Evolutionary conservation across 2,329 filamentous ascomycete species (phyloP), one percentile per base, ranked within the genome.

Genomic region (Curvularia sp.): DNA sequence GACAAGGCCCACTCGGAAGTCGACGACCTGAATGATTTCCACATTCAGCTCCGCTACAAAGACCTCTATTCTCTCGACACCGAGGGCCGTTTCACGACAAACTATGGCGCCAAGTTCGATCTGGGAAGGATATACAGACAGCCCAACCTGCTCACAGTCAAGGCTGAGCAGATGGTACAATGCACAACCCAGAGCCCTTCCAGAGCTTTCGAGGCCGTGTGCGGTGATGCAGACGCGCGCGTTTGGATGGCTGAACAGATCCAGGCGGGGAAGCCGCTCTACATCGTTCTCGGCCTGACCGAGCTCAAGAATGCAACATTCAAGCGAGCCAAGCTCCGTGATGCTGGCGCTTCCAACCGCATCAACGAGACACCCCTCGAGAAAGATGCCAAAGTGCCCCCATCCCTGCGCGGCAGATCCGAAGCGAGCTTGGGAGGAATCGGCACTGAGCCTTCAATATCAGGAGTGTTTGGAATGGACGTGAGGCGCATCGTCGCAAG

Each of bases 41-140:
- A 76, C 63, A 77, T 77, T 54, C 73, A 77, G 57, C 70, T 76
- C 28, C 73, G 74, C 27, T 77, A 77, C 69, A 74, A 73, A 49
- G 74, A 77, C 30, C 42, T 77, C 41, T 77, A 76, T 64, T 74
- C 72, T 28, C 66, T 76, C 55, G 74, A 77, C 56, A 61, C 65
- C 27, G 74, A 77, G 55, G 74, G 74, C 51, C 72, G 74, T 34
- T 77, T 77, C 67, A 71, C 73, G 59, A 68, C 70, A 56, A 76
- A 74, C 57, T 77, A 76, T 64, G 74, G 74, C 60, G 73, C 73
- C 59, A 75, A 74, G 51, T 77, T 76, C 63, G 74, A 77, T 46
- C 66, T 77, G 1, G 74, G 74, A 8, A 64, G 69, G 34, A 68
- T 77, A 60, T 77, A 72, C 67, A 64, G 74, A 27, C 73, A 77